Conservation (phyloP, 1,139 yeast species). For the Yamadazyma blattariae region DNA sequence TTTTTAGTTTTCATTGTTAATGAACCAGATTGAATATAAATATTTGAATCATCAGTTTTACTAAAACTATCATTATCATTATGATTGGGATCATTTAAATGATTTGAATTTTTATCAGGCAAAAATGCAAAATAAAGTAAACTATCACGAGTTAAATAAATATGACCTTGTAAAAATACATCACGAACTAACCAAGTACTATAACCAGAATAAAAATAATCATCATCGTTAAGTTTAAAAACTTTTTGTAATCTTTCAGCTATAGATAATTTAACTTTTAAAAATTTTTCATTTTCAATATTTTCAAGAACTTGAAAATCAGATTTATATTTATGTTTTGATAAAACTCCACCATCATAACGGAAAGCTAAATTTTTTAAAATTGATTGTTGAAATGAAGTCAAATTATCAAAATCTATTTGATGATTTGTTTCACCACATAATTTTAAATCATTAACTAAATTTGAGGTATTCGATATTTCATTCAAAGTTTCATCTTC, state of each 20-base stretch:
- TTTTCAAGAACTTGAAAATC: conserved; percentile 6
- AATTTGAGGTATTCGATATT: not conserved
- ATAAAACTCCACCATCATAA: conserved; percentile 14
- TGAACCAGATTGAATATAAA: conserved; percentile 41
- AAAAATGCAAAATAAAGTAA: conserved; percentile 77
- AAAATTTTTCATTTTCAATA: conserved; percentile 11
- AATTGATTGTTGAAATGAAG: conserved; percentile 36
- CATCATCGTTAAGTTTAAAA: conserved; percentile 45
- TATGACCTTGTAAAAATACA: conserved; percentile 81
- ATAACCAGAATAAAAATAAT: conserved; percentile 53
- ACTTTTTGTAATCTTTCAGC: conserved; percentile 38
- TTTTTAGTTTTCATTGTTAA: conserved; percentile 50
- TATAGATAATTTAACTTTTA: conserved; percentile 23
- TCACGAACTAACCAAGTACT: conserved; percentile 81
- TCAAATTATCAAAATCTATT: conserved; percentile 8
- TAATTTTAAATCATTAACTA: conserved; percentile 4
- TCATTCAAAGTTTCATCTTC: not conserved
- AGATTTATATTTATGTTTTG: conserved; percentile 15
- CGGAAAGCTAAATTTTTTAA: conserved; percentile 31
- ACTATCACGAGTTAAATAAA: conserved; percentile 64
- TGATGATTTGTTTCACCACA: not conserved
- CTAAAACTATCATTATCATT: conserved; percentile 5
- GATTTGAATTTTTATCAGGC: conserved; percentile 43
- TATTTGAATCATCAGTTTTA: conserved; percentile 28
- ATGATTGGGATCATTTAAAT: not conserved